Conservation (phyloP, 768 basidiomycete genomes). For the Leccinum obscurum region DNA sequence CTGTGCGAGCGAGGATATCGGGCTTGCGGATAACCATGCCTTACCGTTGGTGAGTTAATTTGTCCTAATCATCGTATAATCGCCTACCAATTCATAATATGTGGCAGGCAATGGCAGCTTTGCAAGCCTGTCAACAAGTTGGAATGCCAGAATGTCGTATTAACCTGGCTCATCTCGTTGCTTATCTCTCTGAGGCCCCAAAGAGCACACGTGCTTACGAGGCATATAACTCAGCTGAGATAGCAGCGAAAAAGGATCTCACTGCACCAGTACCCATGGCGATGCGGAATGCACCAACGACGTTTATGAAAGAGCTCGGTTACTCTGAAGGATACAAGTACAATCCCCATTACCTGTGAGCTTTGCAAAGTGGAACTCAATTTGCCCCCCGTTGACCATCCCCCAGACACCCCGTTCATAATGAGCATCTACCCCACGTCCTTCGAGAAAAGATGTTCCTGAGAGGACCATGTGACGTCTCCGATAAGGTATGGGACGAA, state of each 20-base stretch:
- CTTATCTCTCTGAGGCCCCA: conserved; percentile 78
- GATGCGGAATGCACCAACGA: conserved; percentile 78
- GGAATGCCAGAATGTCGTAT: conserved; percentile 86
- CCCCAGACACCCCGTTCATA: conserved; percentile 61
- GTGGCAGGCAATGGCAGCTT: conserved; percentile 55
- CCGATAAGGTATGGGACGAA: conserved; percentile 62
- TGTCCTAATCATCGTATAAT: conserved; percentile 10
- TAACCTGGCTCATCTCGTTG: conserved; percentile 73
- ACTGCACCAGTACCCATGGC: conserved; percentile 65
- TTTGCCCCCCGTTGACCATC: conserved; percentile 3
- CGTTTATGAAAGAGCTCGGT: conserved; percentile 65
- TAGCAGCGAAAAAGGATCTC: conserved; percentile 51
- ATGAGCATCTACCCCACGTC: conserved; percentile 59
- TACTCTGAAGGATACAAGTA: conserved; percentile 66
- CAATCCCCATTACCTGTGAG: conserved; percentile 58
- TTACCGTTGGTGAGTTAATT: conserved; percentile 58
- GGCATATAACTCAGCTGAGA: conserved; percentile 71
- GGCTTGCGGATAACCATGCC: conserved; percentile 75
- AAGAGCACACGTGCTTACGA: conserved; percentile 82
- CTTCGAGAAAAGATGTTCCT: conserved; percentile 47
- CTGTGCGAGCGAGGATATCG: conserved; percentile 85
- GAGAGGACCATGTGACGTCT: conserved; percentile 41
- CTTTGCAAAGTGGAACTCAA: background rate
- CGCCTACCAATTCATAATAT: background rate
- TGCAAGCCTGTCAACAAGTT: conserved; percentile 64